Base-by-base conservation (phyloP, 768 basidiomycete genomes). In the Tylopilus sp. region DNA sequence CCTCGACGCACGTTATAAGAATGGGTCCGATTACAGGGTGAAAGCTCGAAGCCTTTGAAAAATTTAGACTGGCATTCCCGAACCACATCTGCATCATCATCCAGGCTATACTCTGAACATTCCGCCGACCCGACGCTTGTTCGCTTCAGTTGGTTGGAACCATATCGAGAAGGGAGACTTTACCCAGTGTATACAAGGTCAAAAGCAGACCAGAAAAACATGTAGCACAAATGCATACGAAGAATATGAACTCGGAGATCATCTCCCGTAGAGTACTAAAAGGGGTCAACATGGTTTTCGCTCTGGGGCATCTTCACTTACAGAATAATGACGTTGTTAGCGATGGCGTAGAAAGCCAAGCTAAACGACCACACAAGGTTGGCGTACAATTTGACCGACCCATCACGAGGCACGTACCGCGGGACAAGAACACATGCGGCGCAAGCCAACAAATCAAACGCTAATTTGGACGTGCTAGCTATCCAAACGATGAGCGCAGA, bases 71-170 rank as follows among this genome's bases (percentile, higher is more conserved):
- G 3, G 81, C 85, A 58, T 86, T 88, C 0, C 89, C 88, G 53
- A 91, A 90, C 88, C 90, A 91, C 26, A 92, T 89, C 52, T 91
- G 85, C 3, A 88, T 78, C 84, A 92, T 85, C 10, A 92, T 69
- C 90, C 90, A 93, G 0, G 85, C 79, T 44, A 91, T 91, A 12
- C 75, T 68, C 55, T 75, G 79, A 21, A 67, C 36, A 45, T 48
- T 48, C 68, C 68, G 68, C 33, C 26, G 53, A 33, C 53, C 57
- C 40, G 66, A 63, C 42, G 59, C 69, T 71, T 75, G 45, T 23
- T 42, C 33, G 39, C 13, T 44, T 65, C 18, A 60, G 61, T 59
- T 51, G 58, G 10, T 64, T 72, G 70, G n/a, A 15, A 42, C 26
- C 10, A 18, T 9, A 25, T 44, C 18, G 33, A 25, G 4, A 18